phyloP scores from a whole-genome alignment of 768 basidiomycete species.

The Russula sp. region DNA sequence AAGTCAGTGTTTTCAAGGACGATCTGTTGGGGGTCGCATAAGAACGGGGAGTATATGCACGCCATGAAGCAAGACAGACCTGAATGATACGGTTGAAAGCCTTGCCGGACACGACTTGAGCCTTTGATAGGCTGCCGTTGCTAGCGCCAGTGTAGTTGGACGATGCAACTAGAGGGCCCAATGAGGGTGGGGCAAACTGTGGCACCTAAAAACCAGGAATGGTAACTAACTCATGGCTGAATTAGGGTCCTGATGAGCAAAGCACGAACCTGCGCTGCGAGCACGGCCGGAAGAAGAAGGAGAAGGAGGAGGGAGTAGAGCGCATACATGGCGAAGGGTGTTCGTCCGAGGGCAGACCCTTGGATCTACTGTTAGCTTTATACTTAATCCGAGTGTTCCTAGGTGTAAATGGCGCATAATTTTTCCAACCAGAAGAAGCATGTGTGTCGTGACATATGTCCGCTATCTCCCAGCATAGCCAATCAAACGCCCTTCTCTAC shows the following conservation, averaged over 20 bases:
- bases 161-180: constrained; percentile 24
- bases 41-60: neutral
- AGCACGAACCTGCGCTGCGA: constrained; percentile 2
- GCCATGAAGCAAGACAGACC: neutral
- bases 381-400: neutral
- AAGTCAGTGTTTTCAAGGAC: constrained; percentile 63
- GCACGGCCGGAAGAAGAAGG: constrained; percentile 5
- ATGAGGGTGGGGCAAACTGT: constrained; percentile 27
- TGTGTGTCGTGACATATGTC: no score
- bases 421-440: neutral
- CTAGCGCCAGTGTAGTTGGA: constrained; percentile 37
- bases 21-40: constrained; percentile 29
- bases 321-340: constrained; percentile 3
- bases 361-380: neutral
- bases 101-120: constrained; percentile 33
- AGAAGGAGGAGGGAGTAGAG: constrained; percentile 1
- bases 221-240: neutral
- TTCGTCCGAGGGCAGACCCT: neutral
- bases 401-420: neutral
- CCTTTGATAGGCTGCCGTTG: constrained; percentile 38
- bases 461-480: neutral
- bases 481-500: neutral
- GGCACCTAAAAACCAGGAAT: constrained; percentile 17
- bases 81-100: constrained; percentile 42
- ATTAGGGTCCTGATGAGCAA: neutral